Evolutionary conservation across 2,329 filamentous ascomycete genomes (phyloP), one percentile per base, ranked within the genome.

Genomic region (Aspergillus niger): DNA sequence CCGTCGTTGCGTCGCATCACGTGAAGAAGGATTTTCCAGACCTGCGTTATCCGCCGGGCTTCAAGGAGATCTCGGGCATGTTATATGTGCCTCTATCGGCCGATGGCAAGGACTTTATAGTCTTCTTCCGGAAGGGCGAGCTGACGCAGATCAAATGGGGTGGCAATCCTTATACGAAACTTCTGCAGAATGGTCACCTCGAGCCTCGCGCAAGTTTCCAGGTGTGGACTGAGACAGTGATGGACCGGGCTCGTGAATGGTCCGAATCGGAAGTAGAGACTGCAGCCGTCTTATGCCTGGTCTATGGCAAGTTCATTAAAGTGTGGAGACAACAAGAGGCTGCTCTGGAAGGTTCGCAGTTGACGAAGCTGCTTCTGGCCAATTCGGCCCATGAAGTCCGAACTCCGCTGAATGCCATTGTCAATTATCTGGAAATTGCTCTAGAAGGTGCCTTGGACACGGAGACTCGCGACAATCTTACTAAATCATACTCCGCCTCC

Each of bases 351-450:
- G 94, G 82, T 71, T 96, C 90, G 66, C 89, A 93, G 61, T 80
- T 97, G 2, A 96, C 91, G 0, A 83, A 86, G 50, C 77, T 97
- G 3, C 77, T 97, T 1, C 81, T 97, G 22, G 91, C 92, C 4
- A 96, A 97, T 65, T 96, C 92, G 0, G 92, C 92, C 0, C 93
- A 97, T 65, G 92, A 97, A 78, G 91, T 97, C 8, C 88, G 93
- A 53, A 97, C 92, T 0, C 92, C 92, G 0, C 79, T 97, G 2
- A 97, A 97, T 70, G 92, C 92, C 15, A 96, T 97, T 69, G 96
- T 97, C 76, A 97, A 97, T 68, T 97, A 96, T 67, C 83, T 97
- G 1, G 92, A 97, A 68, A 96, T 97, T 65, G 92, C 92, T 0
- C 78, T 97, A 1, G 92, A 97, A 76, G 91, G 92, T 0, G 79